Base-by-base conservation (phyloP, 1,284 basidiomycete genomes). In the Rhodotorula sp. region DNA sequence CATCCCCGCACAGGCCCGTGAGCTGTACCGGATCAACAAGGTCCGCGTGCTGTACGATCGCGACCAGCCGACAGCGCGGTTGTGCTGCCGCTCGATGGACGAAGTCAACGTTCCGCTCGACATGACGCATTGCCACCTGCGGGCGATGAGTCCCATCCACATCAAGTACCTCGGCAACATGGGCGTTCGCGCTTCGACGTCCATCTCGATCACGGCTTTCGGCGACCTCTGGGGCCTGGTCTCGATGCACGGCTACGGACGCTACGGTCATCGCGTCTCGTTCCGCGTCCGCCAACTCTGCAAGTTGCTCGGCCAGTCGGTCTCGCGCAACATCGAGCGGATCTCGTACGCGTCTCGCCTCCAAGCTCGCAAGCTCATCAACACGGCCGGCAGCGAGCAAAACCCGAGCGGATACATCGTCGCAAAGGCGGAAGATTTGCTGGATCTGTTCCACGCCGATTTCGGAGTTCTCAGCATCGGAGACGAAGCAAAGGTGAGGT, bases 101-200 rank as follows among this genome's bases (percentile, higher is more conserved):
- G 92, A 94, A 80, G 84, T 94, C 12, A 86, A 89, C 54, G 82
- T 83, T 5, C 91, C 92, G 3, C 83, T 94, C 73, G 88, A 94
- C 80, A 93, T 94, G 91, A 93, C 92, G 0, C 90, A 93, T 80
- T 91, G 89, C 72, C 91, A 90, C 79, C 83, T 94, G 20, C 87
- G 92, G 23, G 91, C 92, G 3, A 94, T 94, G 91, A 91, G 90
- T 78, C 92, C 92, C 3, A 92, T 94, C 67, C 92, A 94, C 80
- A 82, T 92, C 77, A 89, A 92, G 83, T 74, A 91, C 81, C 84
- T 91, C 56, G 87, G 84, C 31, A 92, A 92, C 78, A 92, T 92
- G 90, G 87, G 87, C 49, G 90, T 92, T 0, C 85, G 90, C 52
- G 89, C 91, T 3, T 91, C 89, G 2, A 91, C 92, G 90, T 92